Evolutionary conservation across 805 yeast genomes (phyloP).

Genomic region (Metschnikowia continentalis): DNA sequence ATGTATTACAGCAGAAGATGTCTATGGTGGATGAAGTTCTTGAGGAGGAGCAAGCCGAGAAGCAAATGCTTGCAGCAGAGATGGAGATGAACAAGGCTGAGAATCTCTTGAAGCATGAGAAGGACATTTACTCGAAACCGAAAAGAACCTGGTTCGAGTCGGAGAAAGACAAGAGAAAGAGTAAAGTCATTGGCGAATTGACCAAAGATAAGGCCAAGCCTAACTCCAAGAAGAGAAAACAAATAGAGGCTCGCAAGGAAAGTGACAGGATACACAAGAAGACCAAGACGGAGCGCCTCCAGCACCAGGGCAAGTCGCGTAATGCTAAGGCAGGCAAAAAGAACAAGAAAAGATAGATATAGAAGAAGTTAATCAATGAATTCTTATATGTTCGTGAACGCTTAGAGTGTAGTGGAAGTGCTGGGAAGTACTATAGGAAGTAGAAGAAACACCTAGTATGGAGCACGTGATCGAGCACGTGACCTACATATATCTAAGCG

Average conservation of each 20-base stretch:
- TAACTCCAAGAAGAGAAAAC: constrained; percentile 70
- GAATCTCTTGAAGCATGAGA: constrained; percentile 72
- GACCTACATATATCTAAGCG: background rate
- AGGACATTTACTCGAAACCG: constrained; percentile 85
- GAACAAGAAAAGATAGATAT: constrained; percentile 6
- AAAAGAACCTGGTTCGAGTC: constrained; percentile 94
- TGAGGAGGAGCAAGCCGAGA: constrained; percentile 83
- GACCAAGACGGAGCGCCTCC: constrained; percentile 66
- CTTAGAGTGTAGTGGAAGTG: background rate
- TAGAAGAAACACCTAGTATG: background rate
- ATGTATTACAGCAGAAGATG: constrained; percentile 55
- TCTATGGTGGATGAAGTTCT: constrained; percentile 69
- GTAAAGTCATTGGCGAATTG: constrained; percentile 34
- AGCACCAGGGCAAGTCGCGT: constrained; percentile 17
- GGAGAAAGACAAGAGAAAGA: constrained; percentile 48
- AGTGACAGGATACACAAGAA: constrained; percentile 65
- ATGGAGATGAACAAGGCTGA: constrained; percentile 84
- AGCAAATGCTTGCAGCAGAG: constrained; percentile 83
- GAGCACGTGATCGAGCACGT: background rate
- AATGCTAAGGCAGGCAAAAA: constrained; percentile 12
- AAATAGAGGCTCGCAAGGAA: constrained; percentile 56
- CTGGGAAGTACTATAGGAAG: background rate
- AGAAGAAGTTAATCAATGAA: background rate
- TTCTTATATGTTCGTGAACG: background rate
- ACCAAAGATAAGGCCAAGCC: constrained; percentile 51